Evolutionary conservation across 805 yeast species (phyloP), one percentile per base, ranked within the genome.

Genomic region (Wickerhamomyces tratensis): DNA sequence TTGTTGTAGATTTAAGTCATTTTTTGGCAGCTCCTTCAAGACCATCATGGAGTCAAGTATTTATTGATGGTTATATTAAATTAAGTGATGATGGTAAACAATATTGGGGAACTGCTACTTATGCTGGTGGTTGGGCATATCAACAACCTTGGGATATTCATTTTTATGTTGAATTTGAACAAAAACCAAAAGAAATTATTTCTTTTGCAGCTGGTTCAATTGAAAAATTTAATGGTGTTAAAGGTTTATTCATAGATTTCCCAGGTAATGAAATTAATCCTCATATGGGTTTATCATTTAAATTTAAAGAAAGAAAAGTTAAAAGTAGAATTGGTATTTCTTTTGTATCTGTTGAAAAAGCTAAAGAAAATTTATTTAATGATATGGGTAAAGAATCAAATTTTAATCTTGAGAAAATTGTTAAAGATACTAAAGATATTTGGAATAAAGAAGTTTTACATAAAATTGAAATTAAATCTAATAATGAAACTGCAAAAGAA

Each of bases 11-110:
- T 41, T 51, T 49, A 5, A 52, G 62, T 5, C 65, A 61, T 39
- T 61, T 57, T 41, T 47, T 63, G 41, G 42, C 49, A 8, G 53
- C 64, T 1, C 51, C 54, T 25, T 37, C 46, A 4, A 46, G 64
- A 42, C 63, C 67, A 7, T 56, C 57, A 54, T 61, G 64, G 64
- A 50, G 61, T 7, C 65, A 63, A 40, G 47, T 56, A 39, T 56
- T 61, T 42, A 52, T 50, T n/a, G 50, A 53, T 40, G 62, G 63
- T 5, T 43, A 56, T 4, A 41, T 58, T 29, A 46, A 41, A 9
- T 51, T 56, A 6, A 33, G 43, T 25, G 41, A 30, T 15, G 46
- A 52, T 25, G 27, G 39, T 27, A 41, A 42, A 29, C 45, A 47
- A 2, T 61, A 63, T 44, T 43, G 48, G 9, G 65, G 67, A 2